Percentiles rank a stretch among this genome's conserved stretches.
Evolutionary conservation across 495 filamentous ascomycete species (phyloP).

Genomic region (Chaetomium fimeti): DNA sequence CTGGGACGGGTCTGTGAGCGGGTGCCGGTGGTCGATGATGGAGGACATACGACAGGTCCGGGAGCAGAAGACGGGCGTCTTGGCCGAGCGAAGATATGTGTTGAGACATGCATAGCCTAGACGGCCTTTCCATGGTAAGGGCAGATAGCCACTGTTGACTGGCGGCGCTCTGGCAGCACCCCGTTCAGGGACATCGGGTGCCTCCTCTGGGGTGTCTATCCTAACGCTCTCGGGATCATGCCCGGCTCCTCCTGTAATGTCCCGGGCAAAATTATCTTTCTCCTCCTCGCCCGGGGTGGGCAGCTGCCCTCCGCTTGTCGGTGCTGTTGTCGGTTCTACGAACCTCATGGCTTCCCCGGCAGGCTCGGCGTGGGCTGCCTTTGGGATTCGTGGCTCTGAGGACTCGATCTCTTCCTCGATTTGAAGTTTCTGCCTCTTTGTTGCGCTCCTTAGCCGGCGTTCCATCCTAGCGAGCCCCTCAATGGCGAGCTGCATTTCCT

Average conservation of each 20-base stretch:
- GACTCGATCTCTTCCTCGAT: conserved; percentile 25
- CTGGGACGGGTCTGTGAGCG: conserved; percentile 68
- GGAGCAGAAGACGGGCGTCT: conserved; percentile 85
- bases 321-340: neutral
- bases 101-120: conserved; percentile 91
- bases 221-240: neutral
- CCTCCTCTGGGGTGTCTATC: conserved; percentile 26
- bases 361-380: neutral
- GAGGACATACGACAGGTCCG: conserved; percentile 89
- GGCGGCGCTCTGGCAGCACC: conserved; percentile 62
- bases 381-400: neutral
- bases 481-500: conserved; percentile 33
- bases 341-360: neutral
- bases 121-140: conserved; percentile 89
- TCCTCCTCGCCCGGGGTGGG: conserved; percentile 17
- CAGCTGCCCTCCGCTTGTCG: neutral
- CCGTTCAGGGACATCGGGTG: conserved; percentile 46
- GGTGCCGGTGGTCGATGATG: conserved; percentile 84
- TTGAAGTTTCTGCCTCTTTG: conserved; percentile 35
- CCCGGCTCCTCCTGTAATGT: neutral
- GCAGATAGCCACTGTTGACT: conserved; percentile 82
- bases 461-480: conserved; percentile 36
- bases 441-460: conserved; percentile 26
- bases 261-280: neutral
- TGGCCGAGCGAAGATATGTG: conserved; percentile 85